These are phyloP conservation scores for Trichoderma orchidacearum DNA, from an alignment of 495 filamentous ascomycete species.

Conservation along the genomic window DNA sequence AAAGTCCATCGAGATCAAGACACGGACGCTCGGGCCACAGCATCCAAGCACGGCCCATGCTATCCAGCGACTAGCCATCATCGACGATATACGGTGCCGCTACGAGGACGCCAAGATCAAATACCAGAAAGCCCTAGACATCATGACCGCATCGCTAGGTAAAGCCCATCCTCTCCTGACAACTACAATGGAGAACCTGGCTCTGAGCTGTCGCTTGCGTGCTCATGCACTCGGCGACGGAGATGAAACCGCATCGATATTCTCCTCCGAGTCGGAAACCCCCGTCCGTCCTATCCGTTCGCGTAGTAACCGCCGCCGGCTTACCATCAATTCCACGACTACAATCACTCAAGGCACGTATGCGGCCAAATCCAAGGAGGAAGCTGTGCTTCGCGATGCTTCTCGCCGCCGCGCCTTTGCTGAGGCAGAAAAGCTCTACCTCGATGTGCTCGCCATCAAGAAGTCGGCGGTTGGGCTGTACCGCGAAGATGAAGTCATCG, in stretches of 20 bases:
- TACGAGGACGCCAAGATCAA: neutral
- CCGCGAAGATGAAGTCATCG: neutral
- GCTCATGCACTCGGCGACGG: neutral
- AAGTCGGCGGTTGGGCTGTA: neutral
- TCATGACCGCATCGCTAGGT: neutral
- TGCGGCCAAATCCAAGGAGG: neutral
- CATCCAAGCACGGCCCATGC: slow-evolving; percentile 2
- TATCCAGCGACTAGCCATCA: neutral
- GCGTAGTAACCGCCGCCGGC: neutral
- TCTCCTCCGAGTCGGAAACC: neutral
- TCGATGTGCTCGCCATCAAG: neutral
- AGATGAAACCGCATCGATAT: neutral
- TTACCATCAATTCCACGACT: neutral
- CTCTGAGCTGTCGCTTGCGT: neutral
- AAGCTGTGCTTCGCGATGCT: neutral
- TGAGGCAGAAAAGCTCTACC: neutral
- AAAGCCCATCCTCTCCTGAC: neutral
- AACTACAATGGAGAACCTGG: slow-evolving; percentile 1
- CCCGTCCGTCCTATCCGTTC: neutral
- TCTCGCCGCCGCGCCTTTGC: neutral
- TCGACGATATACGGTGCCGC: neutral
- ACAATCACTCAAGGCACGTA: neutral
- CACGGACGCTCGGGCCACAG: neutral
- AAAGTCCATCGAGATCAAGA: slow-evolving; percentile 1
- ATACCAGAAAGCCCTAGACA: neutral